Percentiles rank a stretch among this genome's conserved stretches.
Evolutionary conservation across 768 basidiomycete species (phyloP).

Genomic region (Lactarius quietus): DNA sequence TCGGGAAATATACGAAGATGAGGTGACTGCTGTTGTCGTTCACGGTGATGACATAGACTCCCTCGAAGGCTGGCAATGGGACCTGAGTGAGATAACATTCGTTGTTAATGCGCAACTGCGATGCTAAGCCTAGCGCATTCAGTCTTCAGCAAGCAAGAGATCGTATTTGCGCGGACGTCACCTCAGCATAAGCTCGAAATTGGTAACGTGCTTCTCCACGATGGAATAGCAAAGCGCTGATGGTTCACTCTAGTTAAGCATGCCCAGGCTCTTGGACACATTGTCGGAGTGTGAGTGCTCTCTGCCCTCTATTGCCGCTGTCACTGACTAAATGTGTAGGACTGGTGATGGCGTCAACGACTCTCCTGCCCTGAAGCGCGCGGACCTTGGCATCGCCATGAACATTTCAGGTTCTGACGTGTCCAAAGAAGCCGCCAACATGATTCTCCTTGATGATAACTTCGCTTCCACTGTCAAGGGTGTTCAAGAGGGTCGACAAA

Average conservation of each 20-base stretch:
- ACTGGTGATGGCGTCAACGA: constrained; percentile 75
- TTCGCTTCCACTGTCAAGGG: constrained; percentile 73
- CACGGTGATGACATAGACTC: constrained; percentile 66
- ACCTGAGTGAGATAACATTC: constrained; percentile 51
- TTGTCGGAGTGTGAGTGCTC: constrained; percentile 61
- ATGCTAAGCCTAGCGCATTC: neutral
- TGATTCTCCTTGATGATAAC: constrained; percentile 70
- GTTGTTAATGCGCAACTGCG: neutral
- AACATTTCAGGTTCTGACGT: constrained; percentile 72
- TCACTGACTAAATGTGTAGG: constrained; percentile 32
- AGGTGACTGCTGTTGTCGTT: constrained; percentile 61
- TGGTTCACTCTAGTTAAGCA: constrained; percentile 50
- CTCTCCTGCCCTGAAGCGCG: constrained; percentile 67
- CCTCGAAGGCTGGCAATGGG: constrained; percentile 71
- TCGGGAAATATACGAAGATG: constrained; percentile 64
- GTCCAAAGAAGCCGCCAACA: constrained; percentile 71
- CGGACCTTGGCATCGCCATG: constrained; percentile 72
- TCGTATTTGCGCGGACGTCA: constrained; percentile 69
- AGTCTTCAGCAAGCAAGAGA: constrained; percentile 68
- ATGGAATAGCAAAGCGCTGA: neutral
- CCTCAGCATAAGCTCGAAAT: constrained; percentile 74
- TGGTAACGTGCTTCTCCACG: constrained; percentile 35
- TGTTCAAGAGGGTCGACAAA: constrained; percentile 64
- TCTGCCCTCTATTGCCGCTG: neutral
- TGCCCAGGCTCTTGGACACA: constrained; percentile 66